Base-by-base conservation (phyloP, 495 filamentous ascomycete species). In the Articulospora tetracladia region DNA sequence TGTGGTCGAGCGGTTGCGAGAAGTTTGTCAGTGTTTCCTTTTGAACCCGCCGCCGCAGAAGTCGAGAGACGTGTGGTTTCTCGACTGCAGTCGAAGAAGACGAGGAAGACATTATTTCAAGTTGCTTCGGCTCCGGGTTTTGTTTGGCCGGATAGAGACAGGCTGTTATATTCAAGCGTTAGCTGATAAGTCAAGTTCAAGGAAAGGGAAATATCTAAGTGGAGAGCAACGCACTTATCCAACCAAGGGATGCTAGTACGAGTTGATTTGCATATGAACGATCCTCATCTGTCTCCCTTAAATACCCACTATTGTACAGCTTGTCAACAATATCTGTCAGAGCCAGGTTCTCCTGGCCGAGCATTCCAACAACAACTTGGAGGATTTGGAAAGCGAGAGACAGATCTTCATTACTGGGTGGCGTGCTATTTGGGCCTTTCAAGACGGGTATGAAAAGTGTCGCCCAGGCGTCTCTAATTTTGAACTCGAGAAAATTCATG, bases 281-380 rank as follows among this genome's bases (percentile, higher is more conserved):
- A 6, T 61, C 50, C n/a, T 50, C 44, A 34, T n/a, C 56, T 34
- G 44, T 27, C 24, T 58, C 47, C 46, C 41, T 50, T 19, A 55
- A 47, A 1, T 55, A n/a, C 7, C 28, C 39, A 3, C n/a, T 25
- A 39, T 55, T 61, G 27, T 54, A 61, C 7, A 61, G 44, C 23
- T 24, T 25, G 34, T 61, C 58, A 48, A 61, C 50, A 32, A 61
- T 55, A 24, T 59, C 26, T 26, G 53, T 34, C 28, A 59, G 30
- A 53, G 57, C 57, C 25, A 32, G 57, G 27, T 59, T 48, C 36
- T 53, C 34, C 13, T 26, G 49, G 1, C 20, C 22, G 27, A 59
- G 52, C 12, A 28, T 28, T 44, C 13, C 0, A 24, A 44, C 32
- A 32, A 59, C 46, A 22, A 26, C 28, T 34, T 24, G 28, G 10